These are phyloP conservation scores for Xylaria palmicola DNA, from an alignment of 495 filamentous ascomycete genomes.

Conservation along the genomic window DNA sequence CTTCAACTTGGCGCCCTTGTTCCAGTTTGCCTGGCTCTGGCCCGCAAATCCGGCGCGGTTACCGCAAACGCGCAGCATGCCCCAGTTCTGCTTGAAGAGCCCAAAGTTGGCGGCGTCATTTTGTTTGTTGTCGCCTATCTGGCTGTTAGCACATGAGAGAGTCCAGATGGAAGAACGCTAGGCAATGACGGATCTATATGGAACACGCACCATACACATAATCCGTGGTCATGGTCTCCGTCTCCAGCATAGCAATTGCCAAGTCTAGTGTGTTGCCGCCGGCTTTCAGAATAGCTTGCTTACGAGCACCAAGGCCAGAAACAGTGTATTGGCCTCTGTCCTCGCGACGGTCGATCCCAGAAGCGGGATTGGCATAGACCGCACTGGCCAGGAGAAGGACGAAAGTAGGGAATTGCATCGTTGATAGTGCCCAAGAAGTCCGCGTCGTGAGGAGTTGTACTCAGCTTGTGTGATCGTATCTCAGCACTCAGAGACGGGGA, in stretches of 20 bases:
- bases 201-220: neutral
- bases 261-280: neutral
- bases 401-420: neutral
- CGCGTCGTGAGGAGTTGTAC: neutral
- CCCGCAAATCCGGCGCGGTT: neutral
- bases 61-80: neutral
- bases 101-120: neutral
- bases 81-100: neutral
- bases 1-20: neutral
- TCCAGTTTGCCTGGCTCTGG: neutral
- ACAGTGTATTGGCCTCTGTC: neutral
- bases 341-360: neutral
- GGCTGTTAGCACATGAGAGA: neutral
- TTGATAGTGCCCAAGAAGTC: neutral
- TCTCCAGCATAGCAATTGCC: constrained; percentile 1
- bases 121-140: neutral
- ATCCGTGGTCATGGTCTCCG: neutral
- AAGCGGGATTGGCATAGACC: neutral
- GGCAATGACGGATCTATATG: neutral
- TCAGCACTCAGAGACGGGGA: neutral
- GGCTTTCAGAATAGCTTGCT: neutral
- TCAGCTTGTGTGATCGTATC: neutral
- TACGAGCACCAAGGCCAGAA: neutral
- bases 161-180: neutral
- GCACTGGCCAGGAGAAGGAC: neutral